phyloP scores from a whole-genome alignment of 495 filamentous ascomycete genomes.

The Penicillium longicatenatum region DNA sequence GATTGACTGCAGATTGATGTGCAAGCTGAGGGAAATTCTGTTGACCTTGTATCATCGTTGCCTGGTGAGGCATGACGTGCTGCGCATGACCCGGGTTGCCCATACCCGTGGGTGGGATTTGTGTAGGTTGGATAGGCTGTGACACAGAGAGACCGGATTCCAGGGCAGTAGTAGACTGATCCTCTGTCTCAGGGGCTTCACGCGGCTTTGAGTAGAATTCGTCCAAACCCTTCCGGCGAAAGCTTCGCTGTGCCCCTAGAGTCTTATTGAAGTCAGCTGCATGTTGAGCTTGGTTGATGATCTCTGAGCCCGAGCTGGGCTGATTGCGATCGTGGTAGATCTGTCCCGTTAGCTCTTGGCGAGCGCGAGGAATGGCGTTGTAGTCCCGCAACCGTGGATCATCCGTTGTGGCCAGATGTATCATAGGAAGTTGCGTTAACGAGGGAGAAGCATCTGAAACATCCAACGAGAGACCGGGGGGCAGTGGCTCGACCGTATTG shows the following conservation, averaged over 20 bases:
- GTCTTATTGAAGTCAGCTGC: slow-evolving; percentile 88
- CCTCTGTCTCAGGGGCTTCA: slow-evolving; percentile 63
- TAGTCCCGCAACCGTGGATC: slow-evolving; percentile 81
- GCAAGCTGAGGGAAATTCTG: slow-evolving; percentile 34
- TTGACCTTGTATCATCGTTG: slow-evolving; percentile 45
- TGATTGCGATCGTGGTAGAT: slow-evolving; percentile 87
- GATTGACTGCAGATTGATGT: slow-evolving; percentile 44
- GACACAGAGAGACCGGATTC: slow-evolving; percentile 50
- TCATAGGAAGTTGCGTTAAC: slow-evolving; percentile 77
- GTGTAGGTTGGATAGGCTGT: slow-evolving; percentile 48
- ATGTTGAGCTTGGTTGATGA: slow-evolving; percentile 84
- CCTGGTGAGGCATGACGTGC: slow-evolving; percentile 41
- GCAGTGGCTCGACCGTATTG: slow-evolving; percentile 65
- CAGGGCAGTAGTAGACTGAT: slow-evolving; percentile 49
- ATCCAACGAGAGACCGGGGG: slow-evolving; percentile 70
- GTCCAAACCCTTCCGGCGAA: slow-evolving; percentile 74
- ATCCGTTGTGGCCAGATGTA: slow-evolving; percentile 74
- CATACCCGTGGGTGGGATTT: slow-evolving; percentile 39
- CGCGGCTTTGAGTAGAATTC: slow-evolving; percentile 77
- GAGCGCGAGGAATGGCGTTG: slow-evolving; percentile 76
- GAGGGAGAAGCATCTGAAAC: slow-evolving; percentile 54
- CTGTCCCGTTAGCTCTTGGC: slow-evolving; percentile 87
- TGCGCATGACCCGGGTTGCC: slow-evolving; percentile 42
- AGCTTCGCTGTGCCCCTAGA: slow-evolving; percentile 71
- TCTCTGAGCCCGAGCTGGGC: slow-evolving; percentile 75